Evolutionary conservation across 805 yeast genomes (phyloP).

Genomic region (Candida chauliodis): DNA sequence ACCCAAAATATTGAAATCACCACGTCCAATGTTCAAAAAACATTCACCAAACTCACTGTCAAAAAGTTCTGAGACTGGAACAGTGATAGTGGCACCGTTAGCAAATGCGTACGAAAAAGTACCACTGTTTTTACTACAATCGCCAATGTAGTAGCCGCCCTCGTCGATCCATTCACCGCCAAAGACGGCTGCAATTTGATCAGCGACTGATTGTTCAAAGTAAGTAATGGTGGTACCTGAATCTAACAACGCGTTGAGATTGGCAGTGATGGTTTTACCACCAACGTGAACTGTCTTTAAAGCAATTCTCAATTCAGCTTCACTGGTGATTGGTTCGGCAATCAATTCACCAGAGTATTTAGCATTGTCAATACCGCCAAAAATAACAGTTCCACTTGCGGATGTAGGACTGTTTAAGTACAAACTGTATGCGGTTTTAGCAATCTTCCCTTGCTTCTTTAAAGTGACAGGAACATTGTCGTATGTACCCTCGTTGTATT

Average conservation of each 20-base stretch:
- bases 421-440: slow-evolving; percentile 34
- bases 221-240: slow-evolving; percentile 37
- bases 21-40: slow-evolving; percentile 14
- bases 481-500: slow-evolving; percentile 13
- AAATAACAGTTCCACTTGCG: slow-evolving; percentile 22
- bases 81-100: slow-evolving; percentile 31
- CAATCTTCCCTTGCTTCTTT: slow-evolving; percentile 29
- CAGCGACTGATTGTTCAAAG: slow-evolving; percentile 33
- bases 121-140: slow-evolving; percentile 5
- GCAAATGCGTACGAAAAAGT: not conserved
- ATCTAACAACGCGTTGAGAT: slow-evolving; percentile 28
- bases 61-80: slow-evolving; percentile 36
- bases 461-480: slow-evolving; percentile 32
- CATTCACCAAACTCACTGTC: slow-evolving; percentile 16
- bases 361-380: slow-evolving; percentile 32
- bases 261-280: slow-evolving; percentile 13
- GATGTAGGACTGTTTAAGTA: slow-evolving; percentile 25
- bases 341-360: slow-evolving; percentile 23
- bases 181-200: not conserved
- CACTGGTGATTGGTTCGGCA: slow-evolving; percentile 1
- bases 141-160: slow-evolving; percentile 1
- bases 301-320: slow-evolving; percentile 37
- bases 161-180: slow-evolving; percentile 2
- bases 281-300: slow-evolving; percentile 33
- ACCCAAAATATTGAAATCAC: slow-evolving; percentile 40